Evolutionary conservation across 352 stramenopile genomes (phyloP), one percentile per base, ranked within the genome.

Genomic region (Peronospora destructor): DNA sequence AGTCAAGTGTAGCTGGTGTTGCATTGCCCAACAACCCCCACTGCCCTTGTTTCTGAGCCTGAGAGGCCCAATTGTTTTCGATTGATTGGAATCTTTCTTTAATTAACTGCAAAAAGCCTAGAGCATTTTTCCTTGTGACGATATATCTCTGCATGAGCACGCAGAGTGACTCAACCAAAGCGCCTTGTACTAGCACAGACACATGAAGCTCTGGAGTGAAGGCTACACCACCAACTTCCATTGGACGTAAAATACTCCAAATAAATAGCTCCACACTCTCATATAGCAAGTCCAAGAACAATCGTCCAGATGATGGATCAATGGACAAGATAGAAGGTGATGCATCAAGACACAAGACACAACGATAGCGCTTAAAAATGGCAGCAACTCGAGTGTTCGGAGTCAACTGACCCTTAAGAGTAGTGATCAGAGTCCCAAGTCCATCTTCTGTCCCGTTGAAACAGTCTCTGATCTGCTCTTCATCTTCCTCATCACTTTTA

Each of bases 271-370:
- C 55, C 1, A 89, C 66, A 16, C 77, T 86, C 40, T 93, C 76
- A 54, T 84, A 91, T 9, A 90, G 56, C 56, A 91, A 57, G 34
- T 92, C 83, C 14, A 93, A 56, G 56, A 93, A 92, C 13, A 93
- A 60, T 2, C 71, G 71, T 8, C 83, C 84, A 0, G 76, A 84
- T 0, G 59, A 51, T 12, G 81, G 64, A 45, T 95, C 84, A 42
- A 95, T 92, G 21, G 84, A 86, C 17, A 90, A 59, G 17, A 81
- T 80, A 26, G 82, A 95, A 11, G 82, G 84, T 28, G 80, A 93
- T 21, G 77, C 79, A 51, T 95, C 84, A 14, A 95, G 68, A 59
- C 78, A 93, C 28, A 95, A 49, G 4, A 89, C 80, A 35, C 82
- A 89, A 43, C 82, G 80, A 41, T 93, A 95, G 36, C 76, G 74